Base-by-base conservation (phyloP, 495 filamentous ascomycete genomes). In the Penicillium nucicola region DNA sequence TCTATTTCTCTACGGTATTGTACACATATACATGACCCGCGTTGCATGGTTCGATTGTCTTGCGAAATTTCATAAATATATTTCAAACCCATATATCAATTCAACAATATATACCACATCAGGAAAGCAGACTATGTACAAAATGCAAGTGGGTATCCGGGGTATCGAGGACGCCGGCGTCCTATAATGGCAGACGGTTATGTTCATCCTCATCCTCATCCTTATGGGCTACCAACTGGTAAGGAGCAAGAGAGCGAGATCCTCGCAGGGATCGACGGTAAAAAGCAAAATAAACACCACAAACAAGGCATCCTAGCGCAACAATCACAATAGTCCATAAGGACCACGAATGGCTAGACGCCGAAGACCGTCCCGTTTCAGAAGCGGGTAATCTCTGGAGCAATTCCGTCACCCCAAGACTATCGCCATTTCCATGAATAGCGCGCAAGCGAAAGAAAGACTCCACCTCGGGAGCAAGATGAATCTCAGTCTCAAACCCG, bases 401-500 rank as follows among this genome's bases (percentile, higher is more conserved):
- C 3, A 56, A 19, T 7, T 54, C 58, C 0, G 61, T 56, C 7
- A 37, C 46, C 9, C 58, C 55, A 18, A 64, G 32, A 13, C 51
- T 45, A 8, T 59, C 50, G 4, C 53, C 52, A 5, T 59, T 42
- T 2, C 39, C 34, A 19, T 59, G 19, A 12, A 62, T 41, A 4
- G 61, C 61, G 10, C 32, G 38, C 3, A 64, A 46, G 11, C 47
- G 55, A 36, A 62, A 62, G 39, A 53, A 57, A 11, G 55, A 47
- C 8, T 32, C 48, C 1, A 59, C 28, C 4, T 51, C 30, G 6
- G 46, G 3, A 5, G 47, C 17, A 0, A 64, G 20, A 3, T 46
- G 36, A 13, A 64, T 54, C 22, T 52, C 40, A 5, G 61, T 64
- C 34, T 64, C 61, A 20, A 64, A 64, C 10, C 58, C 58, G 15